Base-by-base conservation (phyloP, 371 early-diverging fungal species). In the Haplosporangium sp. region DNA sequence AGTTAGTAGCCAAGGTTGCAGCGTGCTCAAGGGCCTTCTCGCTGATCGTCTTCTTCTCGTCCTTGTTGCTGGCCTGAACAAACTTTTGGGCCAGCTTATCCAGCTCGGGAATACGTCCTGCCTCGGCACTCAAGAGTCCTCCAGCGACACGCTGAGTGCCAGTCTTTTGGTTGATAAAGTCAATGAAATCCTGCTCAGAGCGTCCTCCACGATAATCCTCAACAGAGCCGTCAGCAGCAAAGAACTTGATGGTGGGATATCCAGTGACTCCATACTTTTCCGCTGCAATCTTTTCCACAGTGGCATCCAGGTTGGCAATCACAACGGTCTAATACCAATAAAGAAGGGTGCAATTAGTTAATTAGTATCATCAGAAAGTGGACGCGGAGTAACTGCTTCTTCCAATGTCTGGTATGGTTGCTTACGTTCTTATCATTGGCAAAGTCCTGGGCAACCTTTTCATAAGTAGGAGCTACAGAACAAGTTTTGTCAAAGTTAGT, bases 221-320 rank as follows among this genome's bases (percentile, higher is more conserved):
- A 13, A 95, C 91, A 20, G 86, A 85, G 46, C 83, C 90, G 41
- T 85, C 84, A 42, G 89, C 85, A 56, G 91, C 86, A 90, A 97
- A 97, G 85, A 94, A 95, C 83, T 94, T 92, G 80, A 95, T 83
- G 14, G 95, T 95, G 12, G 96, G 96, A 88, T 88, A 95, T 16
- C 95, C 95, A 60, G 83, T 75, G 58, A 97, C 87, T 20, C 87
- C 91, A 74, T 90, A 89, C 73, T 85, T 86, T 10, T 83, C 82
- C 64, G 86, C 89, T 67, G 84, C 58, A 36, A 76, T 85, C 42
- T 74, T 81, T 66, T 89, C 83, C 45, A 68, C 83, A 41, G 91
- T 92, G 55, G 96, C 98, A 85, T 98, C 96, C 64, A 97, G 83
- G 80, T 95, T 95, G 82, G 96, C 97, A 43, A 98, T 91, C n/a